phyloP scores from a whole-genome alignment of 192 early-diverging fungal genomes.

The Coemansia sp. region DNA sequence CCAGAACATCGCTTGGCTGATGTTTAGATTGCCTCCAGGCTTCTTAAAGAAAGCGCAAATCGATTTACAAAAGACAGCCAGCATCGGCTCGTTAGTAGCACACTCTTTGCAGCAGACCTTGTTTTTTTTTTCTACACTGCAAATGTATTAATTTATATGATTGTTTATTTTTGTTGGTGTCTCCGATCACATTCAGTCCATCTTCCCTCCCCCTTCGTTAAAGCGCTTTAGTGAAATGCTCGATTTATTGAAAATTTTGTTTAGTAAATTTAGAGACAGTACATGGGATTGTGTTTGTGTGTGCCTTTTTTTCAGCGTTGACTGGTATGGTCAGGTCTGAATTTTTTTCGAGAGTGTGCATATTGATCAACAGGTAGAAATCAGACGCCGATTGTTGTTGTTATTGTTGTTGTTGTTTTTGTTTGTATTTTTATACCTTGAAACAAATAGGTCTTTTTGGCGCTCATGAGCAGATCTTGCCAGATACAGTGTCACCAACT shows the following conservation, averaged over 20 bases:
- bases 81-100: neutral
- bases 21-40: neutral
- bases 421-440: neutral
- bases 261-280: too few species aligned
- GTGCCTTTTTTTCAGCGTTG: too few species aligned
- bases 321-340: too few species aligned
- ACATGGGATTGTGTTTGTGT: too few species aligned
- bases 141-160: neutral
- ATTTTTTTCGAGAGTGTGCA: neutral
- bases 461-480: neutral
- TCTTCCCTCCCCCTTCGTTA: too few species aligned
- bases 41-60: neutral
- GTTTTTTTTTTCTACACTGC: neutral
- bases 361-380: neutral
- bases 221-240: too few species aligned
- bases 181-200: neutral
- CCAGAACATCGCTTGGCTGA: neutral
- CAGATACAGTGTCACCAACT: conserved; percentile 1
- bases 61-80: neutral
- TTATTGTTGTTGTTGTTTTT: too few species aligned
- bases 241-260: too few species aligned
- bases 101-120: neutral
- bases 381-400: neutral
- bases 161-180: neutral
- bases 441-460: neutral